phyloP scores from a whole-genome alignment of 179 eudicot genomes.

The Carnegiea gigantea region DNA sequence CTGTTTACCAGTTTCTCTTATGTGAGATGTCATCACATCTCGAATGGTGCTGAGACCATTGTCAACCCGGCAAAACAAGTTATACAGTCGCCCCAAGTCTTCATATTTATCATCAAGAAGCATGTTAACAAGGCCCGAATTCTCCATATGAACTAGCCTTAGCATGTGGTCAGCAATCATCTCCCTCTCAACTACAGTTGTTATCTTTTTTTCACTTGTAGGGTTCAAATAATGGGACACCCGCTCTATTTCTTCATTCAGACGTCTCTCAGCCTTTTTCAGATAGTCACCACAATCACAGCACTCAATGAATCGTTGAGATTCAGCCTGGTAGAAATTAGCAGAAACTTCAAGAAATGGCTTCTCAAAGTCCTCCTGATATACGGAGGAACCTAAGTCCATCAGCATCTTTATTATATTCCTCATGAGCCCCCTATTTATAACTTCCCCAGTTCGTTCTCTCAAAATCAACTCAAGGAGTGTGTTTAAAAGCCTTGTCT shows the following conservation, averaged over 20 bases:
- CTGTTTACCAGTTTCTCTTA: conserved; percentile 78
- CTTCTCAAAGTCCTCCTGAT: conserved; percentile 85
- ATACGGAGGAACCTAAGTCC: conserved; percentile 81
- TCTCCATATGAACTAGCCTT: conserved; percentile 84
- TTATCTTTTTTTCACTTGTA: conserved; percentile 72
- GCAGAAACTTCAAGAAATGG: conserved; percentile 79
- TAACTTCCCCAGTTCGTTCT: conserved; percentile 79
- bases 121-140: conserved; percentile 79
- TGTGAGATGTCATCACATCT: conserved; percentile 82
- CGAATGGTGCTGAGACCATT: conserved; percentile 67
- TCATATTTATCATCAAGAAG: conserved; percentile 77
- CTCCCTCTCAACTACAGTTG: conserved; percentile 77
- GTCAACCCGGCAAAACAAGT: conserved; percentile 70
- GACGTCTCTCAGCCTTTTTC: conserved; percentile 81
- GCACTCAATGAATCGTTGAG: conserved; percentile 78
- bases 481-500: conserved; percentile 61
- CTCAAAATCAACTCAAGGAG: conserved; percentile 60
- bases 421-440: conserved; percentile 76
- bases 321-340: conserved; percentile 70
- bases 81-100: conserved; percentile 78
- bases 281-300: conserved; percentile 90
- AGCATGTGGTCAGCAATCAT: conserved; percentile 87
- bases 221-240: conserved; percentile 79
- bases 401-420: conserved; percentile 76
- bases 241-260: conserved; percentile 90